phyloP scores from a whole-genome alignment of 2,329 filamentous ascomycete species.

The Xylaria sp. region DNA sequence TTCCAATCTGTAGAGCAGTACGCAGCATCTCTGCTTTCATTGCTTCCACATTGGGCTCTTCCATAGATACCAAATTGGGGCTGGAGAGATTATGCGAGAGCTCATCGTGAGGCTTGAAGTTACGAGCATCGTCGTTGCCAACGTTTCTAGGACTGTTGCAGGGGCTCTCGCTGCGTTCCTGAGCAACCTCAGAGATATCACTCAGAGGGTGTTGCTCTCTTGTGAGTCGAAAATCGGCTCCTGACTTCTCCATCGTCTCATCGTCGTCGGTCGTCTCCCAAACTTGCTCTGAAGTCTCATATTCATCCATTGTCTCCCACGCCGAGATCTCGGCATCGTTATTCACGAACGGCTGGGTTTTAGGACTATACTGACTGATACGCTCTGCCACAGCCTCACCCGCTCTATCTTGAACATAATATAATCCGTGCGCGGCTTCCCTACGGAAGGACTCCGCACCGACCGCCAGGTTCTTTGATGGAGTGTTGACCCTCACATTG shows the following conservation, averaged over 20 bases:
- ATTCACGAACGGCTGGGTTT: slow-evolving; percentile 1
- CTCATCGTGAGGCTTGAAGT: background rate
- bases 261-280: slow-evolving; percentile 26
- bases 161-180: background rate
- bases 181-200: background rate
- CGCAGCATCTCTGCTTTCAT: background rate
- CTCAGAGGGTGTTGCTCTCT: background rate
- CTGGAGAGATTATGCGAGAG: background rate
- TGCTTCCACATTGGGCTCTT: background rate
- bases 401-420: background rate
- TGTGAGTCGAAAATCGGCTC: background rate
- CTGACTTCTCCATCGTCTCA: slow-evolving; percentile 13
- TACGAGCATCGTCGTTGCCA: background rate
- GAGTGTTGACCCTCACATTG: background rate
- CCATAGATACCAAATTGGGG: background rate
- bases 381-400: background rate
- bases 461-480: background rate
- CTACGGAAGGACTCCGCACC: background rate
- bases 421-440: background rate
- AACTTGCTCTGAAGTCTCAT: slow-evolving; percentile 20
- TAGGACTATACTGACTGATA: background rate
- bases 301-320: slow-evolving; percentile 29
- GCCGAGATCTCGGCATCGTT: slow-evolving; percentile 14
- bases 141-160: background rate
- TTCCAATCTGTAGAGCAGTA: background rate